Base-by-base conservation (phyloP, 805 yeast species). In the Zygosaccharomyces kombuchaensis region DNA sequence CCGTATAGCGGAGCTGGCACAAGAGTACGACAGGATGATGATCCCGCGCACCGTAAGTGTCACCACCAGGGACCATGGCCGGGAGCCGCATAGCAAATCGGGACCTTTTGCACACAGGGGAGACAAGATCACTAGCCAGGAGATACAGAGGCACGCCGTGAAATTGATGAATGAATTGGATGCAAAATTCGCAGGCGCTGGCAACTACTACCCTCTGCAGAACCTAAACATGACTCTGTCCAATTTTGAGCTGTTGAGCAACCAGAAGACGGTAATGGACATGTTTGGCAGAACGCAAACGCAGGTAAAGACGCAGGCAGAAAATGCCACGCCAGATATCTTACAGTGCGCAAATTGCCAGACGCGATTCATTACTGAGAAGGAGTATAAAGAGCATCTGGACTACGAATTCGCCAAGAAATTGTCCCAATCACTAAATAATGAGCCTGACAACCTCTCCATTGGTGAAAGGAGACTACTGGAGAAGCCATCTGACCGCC, bases 1-100 rank as follows among this genome's bases (percentile, higher is more conserved):
- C 40, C 63, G 99, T 44, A 62, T 90, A 4, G 70, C 75, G 23
- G 98, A 91, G 55, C 57, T 84, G 16, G 90, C 86, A 51, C 95
- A 88, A 54, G 72, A 73, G 48, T 62, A 61, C 43, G 58, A 56
- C 16, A 62, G 58, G 42, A 47, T 62, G 0, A 45, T 64, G 8
- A 59, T 80, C 26, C 83, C 84, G 7, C 72, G 70, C 48, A 77
- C 83, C 0, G 49, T 77, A 2, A 61, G 70, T 10, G 54, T 76
- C 1, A 68, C 65, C 29, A 48, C 75, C 2, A 64, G 65, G 39
- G 65, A 72, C 2, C 47, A 45, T 9, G 42, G 43, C 1, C 51
- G 48, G 19, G 54, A 53, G 26, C 45, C 50, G 2, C 52, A 53
- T 30, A 51, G 60, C 12, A 59, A 60, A 47, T 56, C 63, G 7